Evolutionary conservation across 345 rosid genomes (phyloP).

Genomic region (Nephelium lappaceum): DNA sequence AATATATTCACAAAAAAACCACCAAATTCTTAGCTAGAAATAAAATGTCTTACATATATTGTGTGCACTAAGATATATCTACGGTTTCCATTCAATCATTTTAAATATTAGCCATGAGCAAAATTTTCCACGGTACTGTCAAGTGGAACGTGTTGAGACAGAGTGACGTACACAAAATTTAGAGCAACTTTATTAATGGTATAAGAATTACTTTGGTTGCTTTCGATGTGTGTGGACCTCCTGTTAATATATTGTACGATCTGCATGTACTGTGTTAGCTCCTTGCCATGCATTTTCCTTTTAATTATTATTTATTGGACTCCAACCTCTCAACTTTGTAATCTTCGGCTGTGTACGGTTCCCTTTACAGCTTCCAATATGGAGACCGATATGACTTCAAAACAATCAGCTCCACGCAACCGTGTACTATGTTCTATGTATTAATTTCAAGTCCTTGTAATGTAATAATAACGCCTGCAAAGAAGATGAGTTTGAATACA

Average conservation of each 20-base stretch:
- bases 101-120: not conserved
- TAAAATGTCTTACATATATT: no score
- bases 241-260: not conserved
- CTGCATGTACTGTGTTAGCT: not conserved
- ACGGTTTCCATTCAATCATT: not conserved
- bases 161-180: no score
- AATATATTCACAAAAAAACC: no score
- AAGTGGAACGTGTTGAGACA: not conserved
- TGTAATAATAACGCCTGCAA: not conserved
- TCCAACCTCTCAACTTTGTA: not conserved
- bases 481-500: not conserved
- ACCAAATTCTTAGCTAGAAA: no score
- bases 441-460: not conserved
- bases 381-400: not conserved
- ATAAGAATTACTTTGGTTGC: not conserved
- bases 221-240: not conserved
- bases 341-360: not conserved
- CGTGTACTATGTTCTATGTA: not conserved
- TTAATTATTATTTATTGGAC: not conserved
- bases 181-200: not conserved
- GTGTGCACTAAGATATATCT: no score
- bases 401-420: not conserved
- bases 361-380: not conserved
- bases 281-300: not conserved
- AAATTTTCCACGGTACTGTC: not conserved